A percentile compares a stretch with the other conserved stretches of the same genome.
Conservation (phyloP, 768 basidiomycete species). For the Hericium erinaceus region DNA sequence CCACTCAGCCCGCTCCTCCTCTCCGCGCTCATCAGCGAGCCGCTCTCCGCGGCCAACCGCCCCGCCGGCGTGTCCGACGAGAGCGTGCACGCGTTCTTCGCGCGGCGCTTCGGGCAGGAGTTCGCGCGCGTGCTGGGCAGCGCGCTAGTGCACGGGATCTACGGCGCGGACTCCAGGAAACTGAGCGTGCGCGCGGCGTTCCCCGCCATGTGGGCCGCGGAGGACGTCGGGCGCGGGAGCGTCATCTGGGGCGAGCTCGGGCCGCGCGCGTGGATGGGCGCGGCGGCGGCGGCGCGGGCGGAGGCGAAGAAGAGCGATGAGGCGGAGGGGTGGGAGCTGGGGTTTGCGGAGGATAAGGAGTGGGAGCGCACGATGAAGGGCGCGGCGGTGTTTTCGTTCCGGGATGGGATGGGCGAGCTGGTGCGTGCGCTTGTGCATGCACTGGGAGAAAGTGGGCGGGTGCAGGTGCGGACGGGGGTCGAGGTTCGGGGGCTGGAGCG, state of each 20-base stretch:
- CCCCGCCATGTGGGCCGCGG: slow-evolving; percentile 62
- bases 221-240: slow-evolving; percentile 59
- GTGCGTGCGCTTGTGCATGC: slow-evolving; percentile 42
- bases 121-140: slow-evolving; percentile 69
- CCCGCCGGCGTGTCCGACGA: slow-evolving; percentile 45
- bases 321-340: slow-evolving; percentile 36
- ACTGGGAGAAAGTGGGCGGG: slow-evolving; percentile 42
- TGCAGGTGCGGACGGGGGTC: slow-evolving; percentile 42
- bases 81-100: slow-evolving; percentile 68
- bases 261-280: slow-evolving; percentile 12
- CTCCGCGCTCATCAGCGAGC: slow-evolving; percentile 48
- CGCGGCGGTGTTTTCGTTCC: slow-evolving; percentile 77
- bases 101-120: slow-evolving; percentile 59
- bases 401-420: slow-evolving; percentile 64
- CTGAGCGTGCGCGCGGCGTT: slow-evolving; percentile 76
- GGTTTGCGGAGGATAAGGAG: slow-evolving; percentile 16
- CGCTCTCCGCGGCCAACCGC: slow-evolving; percentile 27
- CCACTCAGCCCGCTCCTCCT: slow-evolving; percentile 38
- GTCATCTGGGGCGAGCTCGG: slow-evolving; percentile 51
- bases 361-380: slow-evolving; percentile 34
- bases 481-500: slow-evolving; percentile 26
- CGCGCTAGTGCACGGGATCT: slow-evolving; percentile 87
- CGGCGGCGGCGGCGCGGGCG: slow-evolving; percentile 1
- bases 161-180: slow-evolving; percentile 72
- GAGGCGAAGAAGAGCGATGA: slow-evolving; percentile 8